These are phyloP conservation scores for Trichophaea hybrida DNA, from an alignment of 2,329 filamentous ascomycete genomes.

Conservation along the genomic window DNA sequence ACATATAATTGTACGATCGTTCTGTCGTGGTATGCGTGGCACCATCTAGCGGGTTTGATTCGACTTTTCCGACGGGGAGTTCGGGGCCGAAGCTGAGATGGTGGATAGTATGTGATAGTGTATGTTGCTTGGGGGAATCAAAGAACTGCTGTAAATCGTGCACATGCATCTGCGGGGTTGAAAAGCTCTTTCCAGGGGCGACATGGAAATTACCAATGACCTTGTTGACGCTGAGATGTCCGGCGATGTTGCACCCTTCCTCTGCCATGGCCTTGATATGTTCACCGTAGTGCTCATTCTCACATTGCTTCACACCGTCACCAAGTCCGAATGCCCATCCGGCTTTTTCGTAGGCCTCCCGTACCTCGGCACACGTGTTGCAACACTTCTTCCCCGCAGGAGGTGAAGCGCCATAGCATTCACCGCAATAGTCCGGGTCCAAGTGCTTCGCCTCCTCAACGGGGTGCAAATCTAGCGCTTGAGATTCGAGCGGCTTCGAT, in stretches of 20 bases:
- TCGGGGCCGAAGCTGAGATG: slow-evolving; percentile 84
- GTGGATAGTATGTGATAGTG: slow-evolving; percentile 81
- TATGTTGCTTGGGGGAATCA: slow-evolving; percentile 60
- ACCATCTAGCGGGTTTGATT: slow-evolving; percentile 75
- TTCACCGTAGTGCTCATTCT: slow-evolving; percentile 84
- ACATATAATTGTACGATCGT: slow-evolving; percentile 91
- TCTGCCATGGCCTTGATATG: slow-evolving; percentile 72
- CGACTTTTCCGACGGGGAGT: slow-evolving; percentile 41
- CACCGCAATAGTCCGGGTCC: slow-evolving; percentile 81
- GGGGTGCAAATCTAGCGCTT: slow-evolving; percentile 35
- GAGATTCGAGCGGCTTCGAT: slow-evolving; percentile 16
- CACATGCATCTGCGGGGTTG: slow-evolving; percentile 90
- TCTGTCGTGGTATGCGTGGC: slow-evolving; percentile 64
- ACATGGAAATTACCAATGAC: slow-evolving; percentile 98
- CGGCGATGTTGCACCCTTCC: slow-evolving; percentile 91
- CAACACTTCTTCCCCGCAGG: slow-evolving; percentile 77
- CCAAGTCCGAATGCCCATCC: slow-evolving; percentile 92
- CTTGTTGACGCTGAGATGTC: slow-evolving; percentile 88
- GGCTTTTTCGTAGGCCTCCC: slow-evolving; percentile 77
- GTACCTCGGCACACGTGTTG: slow-evolving; percentile 91
- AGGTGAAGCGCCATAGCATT: slow-evolving; percentile 72
- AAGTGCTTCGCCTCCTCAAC: slow-evolving; percentile 59
- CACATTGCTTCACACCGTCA: slow-evolving; percentile 86
- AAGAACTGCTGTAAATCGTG: slow-evolving; percentile 96
- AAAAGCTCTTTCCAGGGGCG: slow-evolving; percentile 89